Conservation (phyloP, 495 filamentous ascomycete genomes). For the Annulohypoxylon stygium region DNA sequence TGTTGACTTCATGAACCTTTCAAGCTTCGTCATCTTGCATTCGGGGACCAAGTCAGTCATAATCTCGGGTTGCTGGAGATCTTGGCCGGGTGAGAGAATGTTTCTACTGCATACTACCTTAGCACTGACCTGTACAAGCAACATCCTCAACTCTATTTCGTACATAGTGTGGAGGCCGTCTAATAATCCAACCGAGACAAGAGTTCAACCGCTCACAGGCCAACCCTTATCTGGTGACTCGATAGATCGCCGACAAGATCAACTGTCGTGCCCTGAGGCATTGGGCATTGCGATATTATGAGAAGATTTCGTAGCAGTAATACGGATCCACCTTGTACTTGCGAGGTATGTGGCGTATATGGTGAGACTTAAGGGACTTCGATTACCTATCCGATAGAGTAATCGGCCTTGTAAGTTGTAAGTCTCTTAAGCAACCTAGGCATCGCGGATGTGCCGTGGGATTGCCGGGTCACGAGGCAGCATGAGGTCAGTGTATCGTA, state of each 20-base stretch:
- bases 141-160: background rate
- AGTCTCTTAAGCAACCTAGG: background rate
- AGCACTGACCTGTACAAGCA: background rate
- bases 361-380: background rate
- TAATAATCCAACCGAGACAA: background rate
- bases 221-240: background rate
- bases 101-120: background rate
- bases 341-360: background rate
- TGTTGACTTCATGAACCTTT: conserved; percentile 14
- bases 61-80: background rate
- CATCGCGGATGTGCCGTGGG: background rate
- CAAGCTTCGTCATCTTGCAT: conserved; percentile 20
- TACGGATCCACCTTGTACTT: background rate
- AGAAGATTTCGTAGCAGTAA: background rate
- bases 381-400: background rate
- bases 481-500: background rate
- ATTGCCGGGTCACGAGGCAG: background rate
- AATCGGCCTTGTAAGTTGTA: background rate
- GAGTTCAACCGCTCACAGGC: background rate
- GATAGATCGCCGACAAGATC: background rate
- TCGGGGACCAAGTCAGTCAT: conserved; percentile 11
- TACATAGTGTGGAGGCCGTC: background rate
- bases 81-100: background rate
- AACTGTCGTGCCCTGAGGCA: background rate
- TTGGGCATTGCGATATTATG: background rate